Conservation (phyloP, 2,329 filamentous ascomycete species). For the Cytospora leucostoma region DNA sequence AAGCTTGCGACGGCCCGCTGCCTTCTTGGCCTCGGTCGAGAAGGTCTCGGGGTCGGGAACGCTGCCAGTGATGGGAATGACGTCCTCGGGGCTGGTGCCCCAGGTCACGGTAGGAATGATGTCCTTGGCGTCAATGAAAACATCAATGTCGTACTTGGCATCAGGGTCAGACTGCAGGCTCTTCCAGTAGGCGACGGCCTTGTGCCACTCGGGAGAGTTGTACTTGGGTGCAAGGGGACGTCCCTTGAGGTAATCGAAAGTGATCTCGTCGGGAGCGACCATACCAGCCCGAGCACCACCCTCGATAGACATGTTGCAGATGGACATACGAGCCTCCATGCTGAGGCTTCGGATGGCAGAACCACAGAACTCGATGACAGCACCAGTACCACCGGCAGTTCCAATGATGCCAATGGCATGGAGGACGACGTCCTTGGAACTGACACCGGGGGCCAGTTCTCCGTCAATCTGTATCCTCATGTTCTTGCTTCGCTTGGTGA, state of each 20-base stretch:
- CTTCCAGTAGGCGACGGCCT: constrained; percentile 85
- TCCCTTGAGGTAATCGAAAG: constrained; percentile 93
- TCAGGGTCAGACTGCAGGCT: constrained; percentile 81
- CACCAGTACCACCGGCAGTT: constrained; percentile 90
- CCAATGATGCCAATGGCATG: constrained; percentile 92
- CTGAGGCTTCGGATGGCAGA: constrained; percentile 86
- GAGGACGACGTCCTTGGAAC: constrained; percentile 93
- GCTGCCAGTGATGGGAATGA: constrained; percentile 88
- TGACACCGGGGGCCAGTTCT: constrained; percentile 84
- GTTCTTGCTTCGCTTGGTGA: constrained; percentile 95
- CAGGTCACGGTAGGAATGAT: constrained; percentile 92
- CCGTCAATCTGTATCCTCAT: constrained; percentile 97
- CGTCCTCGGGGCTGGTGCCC: constrained; percentile 96
- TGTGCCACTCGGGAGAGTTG: constrained; percentile 86
- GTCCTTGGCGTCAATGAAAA: constrained; percentile 89
- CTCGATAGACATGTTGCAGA: constrained; percentile 99
- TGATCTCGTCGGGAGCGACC: constrained; percentile 92
- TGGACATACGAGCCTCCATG: constrained; percentile 98
- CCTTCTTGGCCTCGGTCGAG: constrained; percentile 75
- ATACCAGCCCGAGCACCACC: constrained; percentile 93
- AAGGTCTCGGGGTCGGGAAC: constrained; percentile 92
- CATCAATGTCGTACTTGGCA: constrained; percentile 86
- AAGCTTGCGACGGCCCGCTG: constrained; percentile 75
- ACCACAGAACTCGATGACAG: constrained; percentile 96
- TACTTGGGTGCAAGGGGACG: constrained; percentile 83